Evolutionary conservation across 768 basidiomycete genomes (phyloP).

Genomic region (Macrolepiota fuliginosa): DNA sequence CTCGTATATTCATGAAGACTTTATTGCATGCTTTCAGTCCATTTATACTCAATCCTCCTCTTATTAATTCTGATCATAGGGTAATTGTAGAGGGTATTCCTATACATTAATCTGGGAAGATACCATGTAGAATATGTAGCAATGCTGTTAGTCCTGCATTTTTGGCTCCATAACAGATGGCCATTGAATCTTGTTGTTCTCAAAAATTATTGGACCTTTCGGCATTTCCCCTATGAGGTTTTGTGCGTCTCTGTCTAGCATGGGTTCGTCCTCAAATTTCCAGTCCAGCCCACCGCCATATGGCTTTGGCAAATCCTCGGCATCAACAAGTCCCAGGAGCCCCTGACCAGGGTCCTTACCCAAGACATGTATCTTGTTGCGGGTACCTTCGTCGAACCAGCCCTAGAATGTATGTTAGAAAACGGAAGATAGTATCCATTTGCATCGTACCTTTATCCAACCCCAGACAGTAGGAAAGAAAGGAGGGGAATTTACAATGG

Average conservation of each 20-base stretch:
- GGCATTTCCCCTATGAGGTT: conserved; percentile 50
- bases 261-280: conserved; percentile 65
- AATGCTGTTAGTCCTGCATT: not conserved
- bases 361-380: conserved; percentile 74
- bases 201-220: conserved; percentile 50
- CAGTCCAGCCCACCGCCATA: conserved; percentile 80
- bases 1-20: not conserved
- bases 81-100: conserved; percentile 8
- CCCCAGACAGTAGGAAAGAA: conserved; percentile 85
- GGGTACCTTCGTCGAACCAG: conserved; percentile 81
- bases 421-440: not conserved
- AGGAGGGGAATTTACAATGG: conserved; percentile 73
- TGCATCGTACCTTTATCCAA: conserved; percentile 66
- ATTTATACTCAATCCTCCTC: not conserved
- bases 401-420: conserved; percentile 33
- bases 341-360: conserved; percentile 54
- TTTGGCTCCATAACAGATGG: conserved; percentile 18
- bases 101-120: not conserved
- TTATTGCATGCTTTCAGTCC: conserved; percentile 1
- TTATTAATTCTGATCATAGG: not conserved
- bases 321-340: conserved; percentile 47
- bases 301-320: conserved; percentile 51
- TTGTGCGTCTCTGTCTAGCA: conserved; percentile 54
- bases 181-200: conserved; percentile 35
- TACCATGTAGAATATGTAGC: conserved; percentile 9